Base-by-base conservation (phyloP, 305 asterid species). In the Lippia alba region DNA sequence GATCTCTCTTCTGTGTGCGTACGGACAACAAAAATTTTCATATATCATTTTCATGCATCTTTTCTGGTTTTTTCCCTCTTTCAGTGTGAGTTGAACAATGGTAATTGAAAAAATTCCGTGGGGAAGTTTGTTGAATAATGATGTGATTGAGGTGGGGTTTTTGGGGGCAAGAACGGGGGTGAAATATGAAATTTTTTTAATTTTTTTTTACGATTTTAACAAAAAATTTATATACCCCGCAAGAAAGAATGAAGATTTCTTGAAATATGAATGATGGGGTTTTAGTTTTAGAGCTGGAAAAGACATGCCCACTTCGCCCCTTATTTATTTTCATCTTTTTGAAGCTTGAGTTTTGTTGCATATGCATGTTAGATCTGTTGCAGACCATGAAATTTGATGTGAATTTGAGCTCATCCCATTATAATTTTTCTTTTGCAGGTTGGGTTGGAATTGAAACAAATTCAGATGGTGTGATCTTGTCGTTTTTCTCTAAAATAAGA, bases 311-410 rank as follows among this genome's bases (percentile, higher is more conserved):
- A 60, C 71, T 16, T 69, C 73, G 72, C 67, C 65, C 69, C 44
- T 1, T 19, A 30, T 67, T 56, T 64, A 46, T 46, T 5, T 49
- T 16, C 12, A 15, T 59, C 60, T 34, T 76, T 74, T 41, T 15
- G 61, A 56, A 58, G 51, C 67, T 72, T 49, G 59, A 61, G 15
- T 39, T 58, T 4, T 62, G 49, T 58, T 74, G 74, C 60, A 60
- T 71, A 64, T 69, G 76, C 71, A 55, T 74, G 16, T 68, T 79
- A 76, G 84, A 81, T 84, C 84, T 79, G 40, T 72, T 69, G 61
- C 72, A 63, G 78, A 79, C 66, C 41, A 57, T 76, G 64, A 69
- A 12, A 54, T 71, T 76, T 74, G 67, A 57, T 73, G 66, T 71
- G 78, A 61, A 57, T 54, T 57, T 11, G 67, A 55, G 60, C 71